These are phyloP conservation scores for Alternaria burnsii DNA, from an alignment of 2,329 filamentous ascomycete species.

Conservation along the genomic window DNA sequence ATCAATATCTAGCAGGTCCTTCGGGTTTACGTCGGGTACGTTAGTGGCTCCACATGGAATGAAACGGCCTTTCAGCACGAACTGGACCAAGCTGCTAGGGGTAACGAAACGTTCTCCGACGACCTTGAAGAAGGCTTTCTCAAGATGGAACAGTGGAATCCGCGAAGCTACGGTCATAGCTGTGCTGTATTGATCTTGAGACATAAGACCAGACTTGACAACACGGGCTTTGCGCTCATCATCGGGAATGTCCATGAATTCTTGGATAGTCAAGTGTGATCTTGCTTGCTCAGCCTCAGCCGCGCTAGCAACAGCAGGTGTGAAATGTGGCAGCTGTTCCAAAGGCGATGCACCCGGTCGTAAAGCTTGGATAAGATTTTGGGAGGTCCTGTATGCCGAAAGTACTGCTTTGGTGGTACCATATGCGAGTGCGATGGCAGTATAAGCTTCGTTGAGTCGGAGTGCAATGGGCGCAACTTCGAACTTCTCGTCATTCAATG, in stretches of 20 bases:
- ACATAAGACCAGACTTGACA: conserved; percentile 75
- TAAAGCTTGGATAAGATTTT: conserved; percentile 89
- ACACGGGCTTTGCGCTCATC: conserved; percentile 74
- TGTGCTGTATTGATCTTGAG: conserved; percentile 77
- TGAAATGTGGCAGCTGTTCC: conserved; percentile 90
- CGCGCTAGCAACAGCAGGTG: conserved; percentile 66
- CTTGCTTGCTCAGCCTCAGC: conserved; percentile 73
- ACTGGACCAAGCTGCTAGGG: conserved; percentile 88
- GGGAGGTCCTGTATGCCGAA: conserved; percentile 80
- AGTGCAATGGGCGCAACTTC: conserved; percentile 88
- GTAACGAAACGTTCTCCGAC: conserved; percentile 93
- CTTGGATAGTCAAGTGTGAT: conserved; percentile 77
- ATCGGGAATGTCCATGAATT: conserved; percentile 87
- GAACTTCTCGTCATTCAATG: conserved; percentile 84
- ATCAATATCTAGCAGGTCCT: conserved; percentile 89
- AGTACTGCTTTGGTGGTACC: conserved; percentile 83
- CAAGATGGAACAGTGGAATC: conserved; percentile 82
- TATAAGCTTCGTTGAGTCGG: conserved; percentile 84
- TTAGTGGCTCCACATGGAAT: conserved; percentile 83
- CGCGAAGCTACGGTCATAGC: conserved; percentile 81
- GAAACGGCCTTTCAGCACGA: conserved; percentile 94
- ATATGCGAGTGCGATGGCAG: conserved; percentile 86
- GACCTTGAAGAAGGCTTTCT: conserved; percentile 98
- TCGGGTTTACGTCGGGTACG: conserved; percentile 76
- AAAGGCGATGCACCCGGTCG: conserved; percentile 85